Conservation (phyloP, 1,139 yeast genomes). For the Candida smagusa region DNA sequence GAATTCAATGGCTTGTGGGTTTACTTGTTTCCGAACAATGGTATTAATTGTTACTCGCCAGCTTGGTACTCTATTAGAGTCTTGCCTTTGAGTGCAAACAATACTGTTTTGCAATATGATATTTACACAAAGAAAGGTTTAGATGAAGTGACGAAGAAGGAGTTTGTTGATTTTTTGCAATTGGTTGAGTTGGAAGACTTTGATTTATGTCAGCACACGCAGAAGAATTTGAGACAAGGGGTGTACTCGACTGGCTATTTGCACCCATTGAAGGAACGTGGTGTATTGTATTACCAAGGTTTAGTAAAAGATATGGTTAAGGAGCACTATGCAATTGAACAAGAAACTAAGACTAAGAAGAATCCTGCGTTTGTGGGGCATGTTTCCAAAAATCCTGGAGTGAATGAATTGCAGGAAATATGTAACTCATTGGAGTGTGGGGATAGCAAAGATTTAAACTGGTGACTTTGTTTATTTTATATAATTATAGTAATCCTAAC, state of each 20-base stretch:
- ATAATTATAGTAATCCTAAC: conserved; percentile 43
- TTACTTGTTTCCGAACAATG: conserved; percentile 56
- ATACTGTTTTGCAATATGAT: conserved; percentile 57
- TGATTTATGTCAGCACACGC: conserved; percentile 56
- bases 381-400: conserved; percentile 36
- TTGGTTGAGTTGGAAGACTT: conserved; percentile 59
- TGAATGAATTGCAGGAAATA: conserved; percentile 47
- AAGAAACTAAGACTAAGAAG: conserved; percentile 40
- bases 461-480: background rate
- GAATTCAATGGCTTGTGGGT: conserved; percentile 61
- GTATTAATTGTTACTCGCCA: conserved; percentile 61
- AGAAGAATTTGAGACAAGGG: conserved; percentile 58
- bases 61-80: conserved; percentile 66
- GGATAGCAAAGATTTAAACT: too few species aligned
- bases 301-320: conserved; percentile 59
- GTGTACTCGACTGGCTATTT: conserved; percentile 54
- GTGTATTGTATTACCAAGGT: conserved; percentile 56
- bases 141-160: conserved; percentile 48
- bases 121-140: conserved; percentile 60
- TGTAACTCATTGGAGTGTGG: conserved; percentile 49
- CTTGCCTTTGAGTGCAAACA: conserved; percentile 49
- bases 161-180: conserved; percentile 61
- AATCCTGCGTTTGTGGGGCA: conserved; percentile 51
- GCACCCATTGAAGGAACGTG: conserved; percentile 57
- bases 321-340: conserved; percentile 46